Evolutionary conservation across 768 basidiomycete species (phyloP), one percentile per base, ranked within the genome.

Genomic region (Hirschioporus abietinus): DNA sequence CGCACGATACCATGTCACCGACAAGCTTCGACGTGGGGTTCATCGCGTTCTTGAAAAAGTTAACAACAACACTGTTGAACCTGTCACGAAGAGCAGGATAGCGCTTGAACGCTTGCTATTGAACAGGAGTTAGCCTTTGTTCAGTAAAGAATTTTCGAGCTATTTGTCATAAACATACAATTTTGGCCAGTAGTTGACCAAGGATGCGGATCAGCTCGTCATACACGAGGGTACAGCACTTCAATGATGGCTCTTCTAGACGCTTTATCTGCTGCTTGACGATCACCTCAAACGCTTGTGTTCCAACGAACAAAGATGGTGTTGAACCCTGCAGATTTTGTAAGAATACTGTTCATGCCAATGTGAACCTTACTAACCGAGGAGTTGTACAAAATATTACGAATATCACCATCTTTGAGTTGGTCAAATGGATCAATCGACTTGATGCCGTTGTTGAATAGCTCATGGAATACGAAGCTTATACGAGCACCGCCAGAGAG

Each of bases 181-280:
- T 90, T 82, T 97, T 97, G 69, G 74, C 77, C n/a, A 99, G 82
- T 1, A 99, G 80, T 71, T 97, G 95, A 20, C 91, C 89, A 58
- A 99, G 86, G 68, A 99, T 99, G 62, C 97, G 88, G 74, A 98
- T 97, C 57, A 99, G 86, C 74, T 99, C 97, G 72, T 99, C 97
- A 70, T 98, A 99, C 3, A 99, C 93, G 67, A 99, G 82, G 69
- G 95, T 90, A 73, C 95, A 96, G 73, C 97, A 99, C 75, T 96
- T 96, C 71, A 98, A 78, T 69, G 86, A 82, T 15, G 97, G 97
- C 7, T 99, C 97, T 75, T 99, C 97, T 64, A 99, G 79, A 58
- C 97, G 87, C 78, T 95, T 92, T 78, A 99, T 99, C 78, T 99
- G 97, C 76, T 99, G 94, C 81, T 99, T 99, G 71, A 99, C 94